Evolutionary conservation across 345 rosid genomes (phyloP).

Genomic region (Citrus mangshanensis): DNA sequence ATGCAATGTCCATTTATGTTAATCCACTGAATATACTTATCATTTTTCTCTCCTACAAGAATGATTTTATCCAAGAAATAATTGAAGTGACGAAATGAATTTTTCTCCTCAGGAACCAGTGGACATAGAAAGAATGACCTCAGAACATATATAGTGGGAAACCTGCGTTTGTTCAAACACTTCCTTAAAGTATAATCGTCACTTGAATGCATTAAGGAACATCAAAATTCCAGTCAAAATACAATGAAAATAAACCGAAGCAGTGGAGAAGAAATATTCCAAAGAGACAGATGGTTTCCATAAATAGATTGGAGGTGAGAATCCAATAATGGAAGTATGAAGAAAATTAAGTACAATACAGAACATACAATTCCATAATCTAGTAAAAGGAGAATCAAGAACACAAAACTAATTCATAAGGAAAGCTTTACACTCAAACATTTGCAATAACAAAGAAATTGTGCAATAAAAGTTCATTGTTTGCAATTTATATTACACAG

Average conservation of each 20-base stretch:
- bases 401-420: neutral
- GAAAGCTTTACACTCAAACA: neutral
- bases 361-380: neutral
- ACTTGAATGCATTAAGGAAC: conserved; percentile 12
- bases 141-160: conserved; percentile 10
- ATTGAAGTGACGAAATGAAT: neutral
- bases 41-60: neutral
- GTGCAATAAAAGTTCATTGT: neutral
- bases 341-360: neutral
- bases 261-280: neutral
- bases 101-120: neutral
- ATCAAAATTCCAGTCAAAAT: neutral
- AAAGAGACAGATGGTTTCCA: neutral
- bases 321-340: neutral
- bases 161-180: conserved; percentile 18
- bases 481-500: neutral
- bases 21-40: neutral
- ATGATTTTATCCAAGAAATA: neutral
- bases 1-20: neutral
- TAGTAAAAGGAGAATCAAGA: neutral
- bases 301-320: neutral
- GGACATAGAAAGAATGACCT: conserved; percentile 6
- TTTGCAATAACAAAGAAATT: neutral
- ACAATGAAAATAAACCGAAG: neutral
- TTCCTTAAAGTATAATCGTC: conserved; percentile 7